These are phyloP conservation scores for Terana coerulea DNA, from an alignment of 768 basidiomycete genomes.

Conservation along the genomic window DNA sequence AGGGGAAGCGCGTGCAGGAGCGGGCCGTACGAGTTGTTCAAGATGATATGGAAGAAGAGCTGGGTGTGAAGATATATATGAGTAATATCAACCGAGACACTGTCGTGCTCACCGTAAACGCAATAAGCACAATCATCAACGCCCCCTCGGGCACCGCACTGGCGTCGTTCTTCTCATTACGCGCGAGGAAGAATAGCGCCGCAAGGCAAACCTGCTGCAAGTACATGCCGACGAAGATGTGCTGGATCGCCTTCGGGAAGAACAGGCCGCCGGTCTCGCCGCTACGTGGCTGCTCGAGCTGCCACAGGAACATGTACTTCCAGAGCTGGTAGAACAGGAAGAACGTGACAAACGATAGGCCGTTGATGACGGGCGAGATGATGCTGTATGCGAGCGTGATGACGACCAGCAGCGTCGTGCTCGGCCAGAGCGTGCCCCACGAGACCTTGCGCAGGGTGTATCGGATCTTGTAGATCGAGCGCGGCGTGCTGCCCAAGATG, in stretches of 20 bases:
- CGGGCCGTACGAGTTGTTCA: slow-evolving; percentile 79
- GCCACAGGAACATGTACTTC: slow-evolving; percentile 48
- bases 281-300: slow-evolving; percentile 61
- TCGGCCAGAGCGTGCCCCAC: slow-evolving; percentile 78
- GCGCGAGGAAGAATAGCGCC: slow-evolving; percentile 88
- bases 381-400: slow-evolving; percentile 83
- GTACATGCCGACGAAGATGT: slow-evolving; percentile 92
- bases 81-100: background rate
- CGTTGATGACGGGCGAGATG: slow-evolving; percentile 92
- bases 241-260: slow-evolving; percentile 92
- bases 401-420: slow-evolving; percentile 73
- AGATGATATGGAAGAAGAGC: slow-evolving; percentile 69
- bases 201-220: slow-evolving; percentile 82
- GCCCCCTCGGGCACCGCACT: slow-evolving; percentile 71
- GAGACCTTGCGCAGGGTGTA: slow-evolving; percentile 61
- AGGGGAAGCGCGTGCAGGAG: slow-evolving; percentile 74
- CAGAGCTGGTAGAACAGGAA: slow-evolving; percentile 79
- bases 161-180: slow-evolving; percentile 45
- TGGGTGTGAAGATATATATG: no score
- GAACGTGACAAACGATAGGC: slow-evolving; percentile 79
- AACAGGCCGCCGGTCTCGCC: slow-evolving; percentile 90
- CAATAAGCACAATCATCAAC: slow-evolving; percentile 82
- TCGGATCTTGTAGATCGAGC: slow-evolving; percentile 81
- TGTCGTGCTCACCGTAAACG: slow-evolving; percentile 60
- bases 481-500: slow-evolving; percentile 85